Percentiles rank a stretch among this genome's conserved stretches.
These are phyloP conservation scores for Phytophthora litchii DNA, from an alignment of 352 stramenopile genomes.

Conservation along the genomic window DNA sequence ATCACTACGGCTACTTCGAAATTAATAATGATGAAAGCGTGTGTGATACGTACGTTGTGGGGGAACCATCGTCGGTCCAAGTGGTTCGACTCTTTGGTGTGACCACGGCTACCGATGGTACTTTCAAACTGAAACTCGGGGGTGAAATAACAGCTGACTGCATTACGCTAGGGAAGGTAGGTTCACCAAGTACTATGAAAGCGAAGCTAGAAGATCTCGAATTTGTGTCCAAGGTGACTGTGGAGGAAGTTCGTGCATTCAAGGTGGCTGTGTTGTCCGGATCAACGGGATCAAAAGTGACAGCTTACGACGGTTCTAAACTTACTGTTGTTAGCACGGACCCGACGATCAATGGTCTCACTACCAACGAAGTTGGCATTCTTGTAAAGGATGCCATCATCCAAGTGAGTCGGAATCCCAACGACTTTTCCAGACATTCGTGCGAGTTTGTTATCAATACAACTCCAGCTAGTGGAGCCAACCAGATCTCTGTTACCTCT, in stretches of 20 bases:
- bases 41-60: constrained; percentile 75
- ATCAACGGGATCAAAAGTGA: constrained; percentile 47
- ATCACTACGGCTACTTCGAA: constrained; percentile 58
- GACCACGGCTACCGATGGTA: constrained; percentile 63
- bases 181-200: constrained; percentile 42
- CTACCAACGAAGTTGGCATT: constrained; percentile 29
- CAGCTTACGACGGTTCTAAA: constrained; percentile 31
- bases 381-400: constrained; percentile 51
- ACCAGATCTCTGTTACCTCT: constrained; percentile 39
- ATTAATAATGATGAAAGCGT: constrained; percentile 53
- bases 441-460: constrained; percentile 58
- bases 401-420: constrained; percentile 75
- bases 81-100: constrained; percentile 71
- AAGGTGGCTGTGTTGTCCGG: constrained; percentile 65
- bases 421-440: constrained; percentile 65
- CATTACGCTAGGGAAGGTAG: constrained; percentile 48
- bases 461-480: constrained; percentile 16
- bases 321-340: constrained; percentile 48
- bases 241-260: constrained; percentile 62
- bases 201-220: constrained; percentile 41
- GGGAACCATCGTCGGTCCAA: constrained; percentile 62
- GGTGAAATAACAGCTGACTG: constrained; percentile 54
- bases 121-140: constrained; percentile 63
- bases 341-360: constrained; percentile 30
- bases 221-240: constrained; percentile 49